A percentile compares a stretch with the other conserved stretches of the same genome.
Conservation (phyloP, 1,284 basidiomycete species). For the Trichosporon sp. region DNA sequence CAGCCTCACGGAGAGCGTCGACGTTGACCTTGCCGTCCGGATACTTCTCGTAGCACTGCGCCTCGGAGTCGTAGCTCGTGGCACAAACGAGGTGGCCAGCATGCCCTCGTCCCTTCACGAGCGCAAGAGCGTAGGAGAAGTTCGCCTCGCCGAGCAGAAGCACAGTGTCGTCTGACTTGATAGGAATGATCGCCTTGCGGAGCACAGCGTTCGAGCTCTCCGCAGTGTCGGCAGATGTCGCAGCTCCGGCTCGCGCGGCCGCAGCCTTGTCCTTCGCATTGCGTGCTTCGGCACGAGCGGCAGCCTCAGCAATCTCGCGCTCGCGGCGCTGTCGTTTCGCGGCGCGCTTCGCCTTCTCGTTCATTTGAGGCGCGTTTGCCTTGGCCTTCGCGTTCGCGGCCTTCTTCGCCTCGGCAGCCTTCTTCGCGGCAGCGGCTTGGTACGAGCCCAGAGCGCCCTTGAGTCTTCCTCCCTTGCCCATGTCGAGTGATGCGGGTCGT, state of each 20-base stretch:
- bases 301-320: slow-evolving; percentile 18
- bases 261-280: slow-evolving; percentile 20
- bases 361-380: slow-evolving; percentile 28
- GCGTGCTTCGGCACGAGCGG: slow-evolving; percentile 7
- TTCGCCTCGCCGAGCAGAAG: slow-evolving; percentile 92
- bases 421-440: slow-evolving; percentile 32
- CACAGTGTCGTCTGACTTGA: slow-evolving; percentile 72
- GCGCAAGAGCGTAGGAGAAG: slow-evolving; percentile 84
- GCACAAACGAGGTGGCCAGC: slow-evolving; percentile 74
- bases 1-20: slow-evolving; percentile 62
- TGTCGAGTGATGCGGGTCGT: slow-evolving; percentile 10
- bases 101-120: slow-evolving; percentile 64
- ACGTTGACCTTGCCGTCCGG: slow-evolving; percentile 73
- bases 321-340: slow-evolving; percentile 32
- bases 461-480: slow-evolving; percentile 32
- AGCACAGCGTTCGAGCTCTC: not conserved
- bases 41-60: slow-evolving; percentile 79
- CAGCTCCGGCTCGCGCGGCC: not conserved
- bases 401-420: slow-evolving; percentile 27
- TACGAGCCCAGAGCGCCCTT: slow-evolving; percentile 41
- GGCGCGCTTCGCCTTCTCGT: slow-evolving; percentile 37
- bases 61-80: slow-evolving; percentile 82
- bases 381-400: slow-evolving; percentile 27
- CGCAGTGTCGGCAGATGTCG: not conserved
- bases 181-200: slow-evolving; percentile 62